These are phyloP conservation scores for Flammula alnicola DNA, from an alignment of 1,284 basidiomycete genomes.

Conservation along the genomic window DNA sequence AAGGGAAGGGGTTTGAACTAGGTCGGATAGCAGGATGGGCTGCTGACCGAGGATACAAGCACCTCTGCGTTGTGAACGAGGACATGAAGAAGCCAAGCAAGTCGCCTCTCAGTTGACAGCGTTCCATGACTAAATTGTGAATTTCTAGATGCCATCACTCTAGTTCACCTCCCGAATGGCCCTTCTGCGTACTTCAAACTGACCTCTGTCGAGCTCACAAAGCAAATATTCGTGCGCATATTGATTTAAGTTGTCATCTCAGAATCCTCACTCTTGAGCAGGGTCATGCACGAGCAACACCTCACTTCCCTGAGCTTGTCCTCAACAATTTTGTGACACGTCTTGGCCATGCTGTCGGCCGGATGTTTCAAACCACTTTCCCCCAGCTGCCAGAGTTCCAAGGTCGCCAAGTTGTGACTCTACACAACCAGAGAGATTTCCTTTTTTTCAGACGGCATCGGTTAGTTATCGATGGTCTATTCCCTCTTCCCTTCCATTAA, in stretches of 20 bases:
- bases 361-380: constrained; percentile 95
- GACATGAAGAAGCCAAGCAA: constrained; percentile 90
- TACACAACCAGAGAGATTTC: constrained; percentile 98
- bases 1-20: constrained; percentile 93
- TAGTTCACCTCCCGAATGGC: constrained; percentile 90
- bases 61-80: constrained; percentile 93
- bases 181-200: constrained; percentile 98
- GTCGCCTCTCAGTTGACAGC: constrained; percentile 35
- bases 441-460: constrained; percentile 96
- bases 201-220: constrained; percentile 85
- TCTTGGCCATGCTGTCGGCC: constrained; percentile 90
- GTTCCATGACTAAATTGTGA: constrained; percentile 4
- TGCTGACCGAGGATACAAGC: constrained; percentile 84
- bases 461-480: constrained; percentile 42
- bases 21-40: constrained; percentile 96
- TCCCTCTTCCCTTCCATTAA: background rate
- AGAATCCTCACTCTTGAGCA: constrained; percentile 36
- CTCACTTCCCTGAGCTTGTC: constrained; percentile 95
- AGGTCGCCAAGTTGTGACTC: constrained; percentile 95
- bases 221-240: constrained; percentile 76
- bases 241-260: background rate
- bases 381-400: constrained; percentile 95
- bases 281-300: constrained; percentile 92
- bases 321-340: constrained; percentile 96
- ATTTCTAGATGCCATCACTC: constrained; percentile 83